Percentiles rank a stretch among this genome's conserved stretches.
Evolutionary conservation across 2,329 filamentous ascomycete genomes (phyloP).

Genomic region (Colletotrichum sp.): DNA sequence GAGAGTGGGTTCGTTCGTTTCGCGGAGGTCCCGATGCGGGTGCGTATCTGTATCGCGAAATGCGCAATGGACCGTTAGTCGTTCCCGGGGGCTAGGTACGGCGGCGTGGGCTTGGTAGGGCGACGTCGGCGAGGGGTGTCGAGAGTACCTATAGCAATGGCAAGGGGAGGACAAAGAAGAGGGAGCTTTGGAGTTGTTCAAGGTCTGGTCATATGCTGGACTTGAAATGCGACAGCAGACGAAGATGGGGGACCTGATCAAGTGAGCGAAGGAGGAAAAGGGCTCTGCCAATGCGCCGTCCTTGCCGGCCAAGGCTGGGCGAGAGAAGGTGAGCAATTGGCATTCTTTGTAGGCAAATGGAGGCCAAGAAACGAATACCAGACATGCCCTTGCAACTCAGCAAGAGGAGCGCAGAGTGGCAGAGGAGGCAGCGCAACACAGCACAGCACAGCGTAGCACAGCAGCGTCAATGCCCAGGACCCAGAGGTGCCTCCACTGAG

Average conservation of each 20-base stretch:
- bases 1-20: slow-evolving; percentile 8
- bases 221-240: neutral
- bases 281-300: slow-evolving; percentile 17
- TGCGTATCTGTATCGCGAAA: neutral
- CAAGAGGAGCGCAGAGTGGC: neutral
- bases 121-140: neutral
- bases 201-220: neutral
- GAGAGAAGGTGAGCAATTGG: slow-evolving; percentile 2
- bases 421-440: neutral
- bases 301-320: slow-evolving; percentile 20
- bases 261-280: neutral
- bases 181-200: neutral
- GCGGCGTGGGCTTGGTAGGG: neutral
- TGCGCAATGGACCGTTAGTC: neutral
- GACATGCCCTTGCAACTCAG: neutral
- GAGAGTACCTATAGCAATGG: neutral
- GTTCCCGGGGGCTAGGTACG: neutral
- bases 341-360: slow-evolving; percentile 13
- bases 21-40: neutral
- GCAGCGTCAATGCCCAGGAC: neutral
- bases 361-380: slow-evolving; percentile 9
- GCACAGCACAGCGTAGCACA: neutral
- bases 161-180: neutral
- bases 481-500: neutral
- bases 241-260: neutral